Percentiles rank a stretch among this genome's conserved stretches.
These are phyloP conservation scores for Hyphopichia burtonii DNA, from an alignment of 1,139 yeast species.

Conservation along the genomic window DNA sequence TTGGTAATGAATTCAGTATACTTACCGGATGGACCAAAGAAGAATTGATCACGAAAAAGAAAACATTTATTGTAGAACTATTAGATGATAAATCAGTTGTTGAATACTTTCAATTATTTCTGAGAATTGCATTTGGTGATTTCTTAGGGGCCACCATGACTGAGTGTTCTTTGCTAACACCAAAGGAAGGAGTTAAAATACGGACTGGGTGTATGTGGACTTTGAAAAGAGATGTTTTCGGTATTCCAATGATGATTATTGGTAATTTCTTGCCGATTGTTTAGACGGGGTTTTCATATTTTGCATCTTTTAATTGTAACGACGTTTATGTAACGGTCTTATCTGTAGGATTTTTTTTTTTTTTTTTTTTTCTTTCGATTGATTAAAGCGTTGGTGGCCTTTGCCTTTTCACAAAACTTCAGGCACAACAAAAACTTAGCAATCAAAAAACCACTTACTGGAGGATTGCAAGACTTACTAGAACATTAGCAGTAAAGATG, in stretches of 20 bases:
- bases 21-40: conserved; percentile 87
- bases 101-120: conserved; percentile 83
- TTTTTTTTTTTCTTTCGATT: not conserved
- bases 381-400: too few relatives aligned
- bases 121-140: conserved; percentile 88
- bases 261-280: conserved; percentile 86
- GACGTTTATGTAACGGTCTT: not conserved
- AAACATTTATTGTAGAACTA: conserved; percentile 81
- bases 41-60: conserved; percentile 49
- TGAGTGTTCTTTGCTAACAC: conserved; percentile 72
- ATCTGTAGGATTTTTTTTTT: not conserved
- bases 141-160: conserved; percentile 89
- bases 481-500: too few relatives aligned
- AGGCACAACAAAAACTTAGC: too few relatives aligned
- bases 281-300: conserved; percentile 10
- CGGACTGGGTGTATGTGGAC: conserved; percentile 89
- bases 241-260: conserved; percentile 84
- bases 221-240: conserved; percentile 62
- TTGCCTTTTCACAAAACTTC: too few relatives aligned
- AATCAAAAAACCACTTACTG: too few relatives aligned
- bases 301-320: not conserved
- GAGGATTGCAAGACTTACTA: too few relatives aligned
- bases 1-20: conserved; percentile 87
- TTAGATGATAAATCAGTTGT: conserved; percentile 86
- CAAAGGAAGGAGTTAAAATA: conserved; percentile 47